phyloP scores from a whole-genome alignment of 2,329 filamentous ascomycete species.

The Verticillium longisporum region DNA sequence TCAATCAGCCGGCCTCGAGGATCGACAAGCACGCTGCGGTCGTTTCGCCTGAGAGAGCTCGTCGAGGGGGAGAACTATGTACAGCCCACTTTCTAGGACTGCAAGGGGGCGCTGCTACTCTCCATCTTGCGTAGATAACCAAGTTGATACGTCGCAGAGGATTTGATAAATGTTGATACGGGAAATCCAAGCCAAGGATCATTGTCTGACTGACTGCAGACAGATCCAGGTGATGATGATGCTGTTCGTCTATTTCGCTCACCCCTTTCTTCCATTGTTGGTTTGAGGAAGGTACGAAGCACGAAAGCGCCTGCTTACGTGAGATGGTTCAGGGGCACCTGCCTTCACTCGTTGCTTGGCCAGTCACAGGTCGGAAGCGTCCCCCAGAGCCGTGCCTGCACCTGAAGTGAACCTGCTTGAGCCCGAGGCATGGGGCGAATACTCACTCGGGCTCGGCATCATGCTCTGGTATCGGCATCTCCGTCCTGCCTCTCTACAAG shows the following conservation, averaged over 20 bases:
- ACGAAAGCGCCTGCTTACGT: background rate
- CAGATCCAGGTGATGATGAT: background rate
- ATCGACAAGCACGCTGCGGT: constrained; percentile 14
- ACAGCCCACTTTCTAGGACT: background rate
- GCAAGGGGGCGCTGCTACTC: background rate
- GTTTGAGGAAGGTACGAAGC: too few species aligned
- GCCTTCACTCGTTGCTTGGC: background rate
- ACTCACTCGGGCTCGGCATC: too few species aligned
- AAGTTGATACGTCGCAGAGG: background rate
- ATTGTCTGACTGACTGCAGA: background rate
- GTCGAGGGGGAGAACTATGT: constrained; percentile 7
- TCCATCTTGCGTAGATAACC: background rate
- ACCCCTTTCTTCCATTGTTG: too few species aligned
- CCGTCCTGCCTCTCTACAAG: too few species aligned
- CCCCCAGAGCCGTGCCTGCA: too few species aligned
- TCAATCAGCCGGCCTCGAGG: constrained; percentile 5
- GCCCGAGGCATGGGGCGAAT: too few species aligned
- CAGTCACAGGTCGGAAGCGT: too few species aligned
- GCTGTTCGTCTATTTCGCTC: background rate
- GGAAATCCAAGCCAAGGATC: too few species aligned
- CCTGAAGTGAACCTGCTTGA: too few species aligned
- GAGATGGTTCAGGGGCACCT: background rate
- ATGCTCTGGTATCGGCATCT: too few species aligned
- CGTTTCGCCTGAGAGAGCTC: constrained; percentile 14
- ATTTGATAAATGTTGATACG: background rate